These are phyloP conservation scores for Citrus maxima DNA, from an alignment of 345 rosid genomes.

Conservation along the genomic window DNA sequence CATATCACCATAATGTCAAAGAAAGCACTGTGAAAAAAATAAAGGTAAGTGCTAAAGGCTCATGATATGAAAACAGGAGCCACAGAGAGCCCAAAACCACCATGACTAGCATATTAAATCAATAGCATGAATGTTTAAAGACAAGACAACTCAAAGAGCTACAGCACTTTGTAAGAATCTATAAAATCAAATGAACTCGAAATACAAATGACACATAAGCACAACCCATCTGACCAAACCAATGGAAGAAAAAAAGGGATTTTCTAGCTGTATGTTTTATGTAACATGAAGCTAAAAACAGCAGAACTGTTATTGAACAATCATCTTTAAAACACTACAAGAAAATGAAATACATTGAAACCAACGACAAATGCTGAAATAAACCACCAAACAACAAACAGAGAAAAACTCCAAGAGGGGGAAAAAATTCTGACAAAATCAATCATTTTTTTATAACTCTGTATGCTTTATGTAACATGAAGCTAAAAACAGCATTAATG, in stretches of 20 bases:
- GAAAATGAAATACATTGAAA: background rate
- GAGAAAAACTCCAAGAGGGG: background rate
- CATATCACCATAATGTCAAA: background rate
- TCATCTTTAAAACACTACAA: background rate
- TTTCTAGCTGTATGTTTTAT: background rate
- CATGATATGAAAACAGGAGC: background rate
- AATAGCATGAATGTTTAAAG: background rate
- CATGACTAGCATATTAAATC: too few species aligned
- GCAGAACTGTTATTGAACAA: background rate
- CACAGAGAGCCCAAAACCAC: background rate
- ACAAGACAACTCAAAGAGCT: background rate
- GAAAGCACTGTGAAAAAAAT: background rate
- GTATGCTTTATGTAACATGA: too few species aligned
- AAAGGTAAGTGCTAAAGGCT: background rate
- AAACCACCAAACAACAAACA: background rate
- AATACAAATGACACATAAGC: background rate
- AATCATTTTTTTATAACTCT: too few species aligned
- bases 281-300: too few species aligned
- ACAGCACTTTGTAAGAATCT: background rate
- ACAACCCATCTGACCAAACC: background rate
- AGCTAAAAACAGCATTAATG: too few species aligned
- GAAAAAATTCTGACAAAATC: background rate
- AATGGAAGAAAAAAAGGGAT: background rate
- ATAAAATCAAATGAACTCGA: background rate
- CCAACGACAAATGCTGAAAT: background rate